Conservation (phyloP, 257 asterid genomes). For the Solanum arcanum region DNA sequence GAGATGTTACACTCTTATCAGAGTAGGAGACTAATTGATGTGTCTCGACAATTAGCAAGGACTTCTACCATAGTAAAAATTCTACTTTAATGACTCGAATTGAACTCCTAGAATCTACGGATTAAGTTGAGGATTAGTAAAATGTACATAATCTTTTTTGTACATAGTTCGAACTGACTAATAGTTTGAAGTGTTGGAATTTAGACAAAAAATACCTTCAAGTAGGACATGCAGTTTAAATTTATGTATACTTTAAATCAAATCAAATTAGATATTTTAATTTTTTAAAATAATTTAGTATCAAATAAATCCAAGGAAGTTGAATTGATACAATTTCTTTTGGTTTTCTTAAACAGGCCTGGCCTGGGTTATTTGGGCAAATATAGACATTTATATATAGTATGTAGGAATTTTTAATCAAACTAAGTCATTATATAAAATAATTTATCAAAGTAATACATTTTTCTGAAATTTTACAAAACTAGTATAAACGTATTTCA, state of each 20-base stretch:
- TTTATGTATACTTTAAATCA: not conserved
- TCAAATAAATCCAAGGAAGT: not conserved
- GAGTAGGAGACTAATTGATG: not conserved
- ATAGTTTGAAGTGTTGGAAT: not conserved
- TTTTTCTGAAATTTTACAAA: no score
- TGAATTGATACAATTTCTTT: not conserved
- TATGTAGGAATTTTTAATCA: no score
- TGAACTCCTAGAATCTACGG: not conserved
- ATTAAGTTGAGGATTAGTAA: not conserved
- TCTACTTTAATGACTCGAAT: not conserved
- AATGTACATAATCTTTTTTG: not conserved
- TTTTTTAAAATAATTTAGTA: not conserved
- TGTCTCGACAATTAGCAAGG: not conserved
- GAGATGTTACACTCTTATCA: no score
- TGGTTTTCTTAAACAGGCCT: not conserved
- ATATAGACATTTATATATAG: not conserved
- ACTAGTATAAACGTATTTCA: no score
- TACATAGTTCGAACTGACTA: not conserved
- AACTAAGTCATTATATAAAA: no score
- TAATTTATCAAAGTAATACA: no score
- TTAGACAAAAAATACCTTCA: not conserved
- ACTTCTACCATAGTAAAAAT: not conserved
- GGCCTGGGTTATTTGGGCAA: not conserved
- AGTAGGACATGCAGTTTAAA: not conserved
- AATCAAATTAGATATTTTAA: not conserved